Conservation (phyloP, 139 green algal genomes). For the Tetraselmis striata region DNA sequence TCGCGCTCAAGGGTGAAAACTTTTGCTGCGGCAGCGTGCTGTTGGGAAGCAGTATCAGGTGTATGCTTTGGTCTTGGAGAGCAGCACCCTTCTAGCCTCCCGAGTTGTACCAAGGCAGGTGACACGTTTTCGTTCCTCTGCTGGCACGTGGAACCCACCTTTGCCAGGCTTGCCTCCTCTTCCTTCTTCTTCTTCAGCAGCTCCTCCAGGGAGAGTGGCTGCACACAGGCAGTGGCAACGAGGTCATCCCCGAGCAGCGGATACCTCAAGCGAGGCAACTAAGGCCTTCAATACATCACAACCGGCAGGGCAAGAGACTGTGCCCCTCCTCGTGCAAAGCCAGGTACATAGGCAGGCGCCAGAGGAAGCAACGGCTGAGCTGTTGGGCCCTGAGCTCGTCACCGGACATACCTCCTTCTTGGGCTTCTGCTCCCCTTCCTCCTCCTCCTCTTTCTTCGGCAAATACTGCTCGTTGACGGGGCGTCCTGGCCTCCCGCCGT, state of each 20-base stretch:
- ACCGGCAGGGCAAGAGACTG: background rate
- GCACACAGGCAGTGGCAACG: conserved; percentile 6
- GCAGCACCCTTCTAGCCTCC: background rate
- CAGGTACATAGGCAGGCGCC: background rate
- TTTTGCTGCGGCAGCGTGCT: conserved; percentile 12
- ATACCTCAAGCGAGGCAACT: too few relatives aligned
- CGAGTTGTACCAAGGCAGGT: background rate
- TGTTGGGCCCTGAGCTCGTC: background rate
- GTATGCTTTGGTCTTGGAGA: background rate
- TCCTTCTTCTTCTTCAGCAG: conserved; percentile 74
- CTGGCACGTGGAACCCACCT: too few relatives aligned
- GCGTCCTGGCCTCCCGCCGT: background rate
- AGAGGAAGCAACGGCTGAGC: conserved; percentile 3
- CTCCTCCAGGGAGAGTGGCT: conserved; percentile 88
- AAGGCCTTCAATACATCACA: background rate
- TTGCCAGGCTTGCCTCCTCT: conserved; percentile 63
- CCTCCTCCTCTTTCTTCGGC: conserved; percentile 10
- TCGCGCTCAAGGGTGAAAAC: background rate
- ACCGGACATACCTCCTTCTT: background rate
- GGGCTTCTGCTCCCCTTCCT: background rate
- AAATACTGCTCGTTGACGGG: background rate
- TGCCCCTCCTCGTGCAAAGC: background rate
- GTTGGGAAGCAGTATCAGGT: conserved; percentile 43
- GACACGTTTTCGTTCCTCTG: too few relatives aligned
- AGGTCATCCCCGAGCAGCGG: too few relatives aligned